phyloP scores from a whole-genome alignment of 352 stramenopile genomes.

The Phytopythium cucurbitacearum region DNA sequence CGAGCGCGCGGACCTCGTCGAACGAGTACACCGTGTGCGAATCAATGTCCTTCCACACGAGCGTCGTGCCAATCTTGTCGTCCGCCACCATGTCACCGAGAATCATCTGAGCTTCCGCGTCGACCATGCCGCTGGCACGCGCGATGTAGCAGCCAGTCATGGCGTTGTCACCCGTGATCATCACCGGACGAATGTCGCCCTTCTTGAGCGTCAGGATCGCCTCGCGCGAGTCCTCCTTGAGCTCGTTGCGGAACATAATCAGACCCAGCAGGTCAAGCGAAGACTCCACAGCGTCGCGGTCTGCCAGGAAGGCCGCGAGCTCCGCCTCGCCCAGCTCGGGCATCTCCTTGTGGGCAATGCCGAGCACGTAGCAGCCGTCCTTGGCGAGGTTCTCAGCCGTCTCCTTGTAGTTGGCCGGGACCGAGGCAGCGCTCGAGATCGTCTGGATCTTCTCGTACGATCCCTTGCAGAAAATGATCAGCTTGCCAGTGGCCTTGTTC shows the following conservation, averaged over 20 bases:
- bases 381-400: conserved; percentile 55
- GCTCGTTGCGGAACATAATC: conserved; percentile 88
- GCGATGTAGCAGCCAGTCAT: conserved; percentile 80
- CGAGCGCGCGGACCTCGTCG: conserved; percentile 44
- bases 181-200: conserved; percentile 72
- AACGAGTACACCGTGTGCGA: conserved; percentile 41
- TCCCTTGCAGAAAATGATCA: conserved; percentile 87
- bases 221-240: conserved; percentile 79
- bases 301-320: conserved; percentile 37
- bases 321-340: conserved; percentile 21
- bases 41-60: conserved; percentile 70
- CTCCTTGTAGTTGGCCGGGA: conserved; percentile 70
- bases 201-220: conserved; percentile 77
- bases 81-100: conserved; percentile 58
- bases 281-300: conserved; percentile 74
- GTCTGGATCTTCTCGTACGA: conserved; percentile 84
- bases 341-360: conserved; percentile 69
- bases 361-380: conserved; percentile 87
- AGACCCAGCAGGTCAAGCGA: conserved; percentile 74
- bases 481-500: conserved; percentile 39
- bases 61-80: conserved; percentile 18
- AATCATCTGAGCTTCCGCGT: conserved; percentile 35
- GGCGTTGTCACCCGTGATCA: conserved; percentile 89
- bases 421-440: conserved; percentile 37
- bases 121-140: conserved; percentile 57